These are phyloP conservation scores for Venustampulla echinocandica DNA, from an alignment of 495 filamentous ascomycete species.

Conservation along the genomic window DNA sequence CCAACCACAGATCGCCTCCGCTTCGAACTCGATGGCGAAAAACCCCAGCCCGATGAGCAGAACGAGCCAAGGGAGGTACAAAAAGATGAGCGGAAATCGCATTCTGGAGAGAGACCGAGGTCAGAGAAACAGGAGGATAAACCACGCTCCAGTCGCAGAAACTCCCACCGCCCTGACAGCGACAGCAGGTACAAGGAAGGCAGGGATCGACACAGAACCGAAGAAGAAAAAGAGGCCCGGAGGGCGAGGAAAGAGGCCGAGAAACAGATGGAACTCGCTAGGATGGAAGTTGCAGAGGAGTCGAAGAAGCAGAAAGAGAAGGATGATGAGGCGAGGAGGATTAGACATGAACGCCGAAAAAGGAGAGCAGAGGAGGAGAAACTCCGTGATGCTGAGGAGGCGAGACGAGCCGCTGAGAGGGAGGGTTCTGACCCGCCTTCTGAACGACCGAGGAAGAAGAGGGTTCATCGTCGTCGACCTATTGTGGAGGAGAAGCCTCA, in stretches of 20 bases:
- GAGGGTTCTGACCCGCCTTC: no score
- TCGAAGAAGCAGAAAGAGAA: constrained; percentile 12
- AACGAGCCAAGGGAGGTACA: background rate
- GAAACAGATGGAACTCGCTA: constrained; percentile 12
- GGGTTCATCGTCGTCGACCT: constrained; percentile 10
- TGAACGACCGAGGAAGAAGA: constrained; percentile 4
- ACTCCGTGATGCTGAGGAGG: background rate
- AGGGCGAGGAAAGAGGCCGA: constrained; percentile 13
- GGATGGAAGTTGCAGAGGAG: constrained; percentile 15
- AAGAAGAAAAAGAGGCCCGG: constrained; percentile 16
- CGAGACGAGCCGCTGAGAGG: background rate
- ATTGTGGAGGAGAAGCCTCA: constrained; percentile 11
- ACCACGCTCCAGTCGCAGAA: background rate
- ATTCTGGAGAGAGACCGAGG: background rate
- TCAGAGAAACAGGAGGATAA: background rate
- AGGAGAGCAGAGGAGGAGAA: constrained; percentile 13
- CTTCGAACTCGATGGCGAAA: constrained; percentile 15
- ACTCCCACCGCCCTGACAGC: constrained; percentile 5
- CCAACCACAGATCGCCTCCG: constrained; percentile 14
- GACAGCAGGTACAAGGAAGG: constrained; percentile 9
- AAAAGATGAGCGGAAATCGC: background rate
- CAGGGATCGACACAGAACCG: constrained; percentile 3
- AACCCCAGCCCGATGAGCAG: constrained; percentile 1
- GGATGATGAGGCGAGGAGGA: constrained; percentile 13
- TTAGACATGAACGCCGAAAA: constrained; percentile 14